Evolutionary conservation across 805 yeast genomes (phyloP), one percentile per base, ranked within the genome.

Genomic region (Saccharomycopsis selenospora): DNA sequence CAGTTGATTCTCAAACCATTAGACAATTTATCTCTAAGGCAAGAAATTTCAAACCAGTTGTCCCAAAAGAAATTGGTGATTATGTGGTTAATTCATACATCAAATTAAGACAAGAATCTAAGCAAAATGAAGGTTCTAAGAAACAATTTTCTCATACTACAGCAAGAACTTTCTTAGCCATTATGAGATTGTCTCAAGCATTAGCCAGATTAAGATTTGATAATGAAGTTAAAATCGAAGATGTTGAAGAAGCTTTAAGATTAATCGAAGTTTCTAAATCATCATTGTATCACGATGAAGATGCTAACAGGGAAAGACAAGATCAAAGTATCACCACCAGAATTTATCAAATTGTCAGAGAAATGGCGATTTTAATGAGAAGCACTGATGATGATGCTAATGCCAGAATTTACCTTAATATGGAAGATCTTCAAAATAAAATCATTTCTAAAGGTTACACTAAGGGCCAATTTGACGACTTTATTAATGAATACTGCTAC

Each of bases 161-260:
- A 1, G 97, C 98, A 50, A 82, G 99, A 72, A 89, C 98, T 2
- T 73, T 93, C 54, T 72, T 93, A 50, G 98, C 93, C 57, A 82
- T 95, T 44, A 69, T 93, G 56, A 82, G 99, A 69, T 73, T 93
- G 74, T 77, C 99, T 1, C 98, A 91, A 68, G 99, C 97, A 1
- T 73, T 86, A 54, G 98, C 99, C 0, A 76, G 96, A 59, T 73
- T 93, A 50, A 75, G 97, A 61, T 87, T 93, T 62, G 81, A 82
- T 50, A 73, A 82, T 53, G 67, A 61, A 17, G 98, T 93, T 5
- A 73, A 71, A 27, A 67, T 72, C 40, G 85, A 78, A 50, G 98
- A 93, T 65, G 96, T 93, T 36, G 98, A 93, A 60, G 99, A 93
- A 68, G 96, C 99, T 0, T 70, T 93, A 59, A 77, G 99, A 60